These are phyloP conservation scores for Heliamphora pulchella DNA, from an alignment of 179 eudicot species.

Conservation along the genomic window DNA sequence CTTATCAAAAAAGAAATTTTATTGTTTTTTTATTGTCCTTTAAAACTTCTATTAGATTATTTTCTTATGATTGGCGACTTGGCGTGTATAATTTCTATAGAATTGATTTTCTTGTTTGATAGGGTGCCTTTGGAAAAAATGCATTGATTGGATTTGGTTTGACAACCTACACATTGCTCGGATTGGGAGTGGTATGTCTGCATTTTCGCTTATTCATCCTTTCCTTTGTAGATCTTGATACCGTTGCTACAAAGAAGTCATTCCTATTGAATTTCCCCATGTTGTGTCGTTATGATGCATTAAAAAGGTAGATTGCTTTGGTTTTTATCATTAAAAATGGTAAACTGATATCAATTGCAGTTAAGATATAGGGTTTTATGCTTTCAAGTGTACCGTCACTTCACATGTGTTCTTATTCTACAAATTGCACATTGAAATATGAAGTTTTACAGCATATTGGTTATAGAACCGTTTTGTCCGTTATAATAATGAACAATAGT, in stretches of 20 bases:
- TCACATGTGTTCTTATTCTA: not conserved
- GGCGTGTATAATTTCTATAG: no score
- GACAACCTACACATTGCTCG: slow-evolving; percentile 78
- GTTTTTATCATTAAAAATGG: not conserved
- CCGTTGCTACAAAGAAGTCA: not conserved
- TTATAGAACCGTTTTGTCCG: not conserved
- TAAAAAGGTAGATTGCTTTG: not conserved
- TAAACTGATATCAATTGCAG: not conserved
- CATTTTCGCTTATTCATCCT: slow-evolving; percentile 6
- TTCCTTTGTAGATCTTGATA: not conserved
- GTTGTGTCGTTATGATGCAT: not conserved
- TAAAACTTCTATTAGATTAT: no score
- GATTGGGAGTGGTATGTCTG: slow-evolving; percentile 79
- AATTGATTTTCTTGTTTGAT: not conserved
- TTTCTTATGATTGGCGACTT: not conserved
- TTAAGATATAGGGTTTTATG: no score
- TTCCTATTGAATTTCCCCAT: not conserved
- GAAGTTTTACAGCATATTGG: not conserved
- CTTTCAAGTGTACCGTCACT: not conserved
- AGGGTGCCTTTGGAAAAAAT: slow-evolving; percentile 13
- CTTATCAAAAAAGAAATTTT: not conserved
- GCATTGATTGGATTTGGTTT: slow-evolving; percentile 60
- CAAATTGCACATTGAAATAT: not conserved
- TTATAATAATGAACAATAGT: not conserved
- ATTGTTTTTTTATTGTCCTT: no score